Percentiles rank a stretch among this genome's conserved stretches.
Evolutionary conservation across 495 filamentous ascomycete species (phyloP).

Genomic region (Xylaria sp.): DNA sequence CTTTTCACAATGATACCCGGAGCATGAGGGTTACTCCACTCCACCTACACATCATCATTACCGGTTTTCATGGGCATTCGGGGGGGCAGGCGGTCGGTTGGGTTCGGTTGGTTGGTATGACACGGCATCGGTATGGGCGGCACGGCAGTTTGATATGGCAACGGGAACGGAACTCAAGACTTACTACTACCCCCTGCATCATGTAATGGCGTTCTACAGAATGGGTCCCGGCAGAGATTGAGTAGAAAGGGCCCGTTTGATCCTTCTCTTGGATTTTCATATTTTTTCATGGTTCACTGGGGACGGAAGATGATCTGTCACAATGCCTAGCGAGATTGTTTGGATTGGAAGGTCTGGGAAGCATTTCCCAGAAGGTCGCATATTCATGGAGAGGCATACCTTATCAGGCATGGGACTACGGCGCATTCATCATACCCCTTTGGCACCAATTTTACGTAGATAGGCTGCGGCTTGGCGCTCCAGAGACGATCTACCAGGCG

Average conservation of each 20-base stretch:
- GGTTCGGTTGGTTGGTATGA: constrained; percentile 6
- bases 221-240: constrained; percentile 9
- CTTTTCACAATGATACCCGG: constrained; percentile 49
- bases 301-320: neutral
- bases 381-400: neutral
- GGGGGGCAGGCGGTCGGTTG: neutral
- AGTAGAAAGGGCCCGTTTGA: neutral
- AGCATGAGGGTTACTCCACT: constrained; percentile 45
- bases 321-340: neutral
- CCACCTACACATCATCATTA: constrained; percentile 33
- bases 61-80: constrained; percentile 2
- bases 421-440: constrained; percentile 7
- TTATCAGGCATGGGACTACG: neutral
- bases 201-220: constrained; percentile 21
- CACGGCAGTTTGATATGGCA: neutral
- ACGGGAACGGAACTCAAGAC: neutral
- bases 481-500: constrained; percentile 7
- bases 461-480: neutral
- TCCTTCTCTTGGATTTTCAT: neutral
- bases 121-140: neutral
- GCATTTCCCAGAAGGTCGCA: neutral
- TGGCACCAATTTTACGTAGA: neutral
- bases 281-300: neutral
- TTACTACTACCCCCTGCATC: constrained; percentile 2
- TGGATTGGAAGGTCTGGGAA: neutral